Conservation (phyloP, 106 monocot genomes). For the Posidonia australis region DNA sequence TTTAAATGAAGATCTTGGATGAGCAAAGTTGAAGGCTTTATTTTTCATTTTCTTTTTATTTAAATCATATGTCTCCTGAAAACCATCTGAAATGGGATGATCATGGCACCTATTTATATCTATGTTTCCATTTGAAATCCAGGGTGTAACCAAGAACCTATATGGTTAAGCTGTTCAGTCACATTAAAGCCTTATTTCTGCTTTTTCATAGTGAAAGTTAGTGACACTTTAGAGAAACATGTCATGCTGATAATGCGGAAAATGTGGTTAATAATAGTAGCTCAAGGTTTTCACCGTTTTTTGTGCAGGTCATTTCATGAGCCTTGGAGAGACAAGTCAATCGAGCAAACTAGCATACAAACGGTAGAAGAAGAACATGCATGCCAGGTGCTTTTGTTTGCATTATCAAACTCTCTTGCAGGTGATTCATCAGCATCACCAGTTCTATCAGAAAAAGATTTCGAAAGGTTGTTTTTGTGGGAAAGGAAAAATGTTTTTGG, state of each 20-base stretch:
- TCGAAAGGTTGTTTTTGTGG: constrained; percentile 42
- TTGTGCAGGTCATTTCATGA: constrained; percentile 56
- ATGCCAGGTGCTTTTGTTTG: constrained; percentile 34
- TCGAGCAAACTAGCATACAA: constrained; percentile 21
- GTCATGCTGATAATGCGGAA: no score
- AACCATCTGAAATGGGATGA: no score
- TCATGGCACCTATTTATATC: no score
- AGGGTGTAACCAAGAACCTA: no score
- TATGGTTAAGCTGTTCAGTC: neutral
- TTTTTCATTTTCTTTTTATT: no score
- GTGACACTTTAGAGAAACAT: no score
- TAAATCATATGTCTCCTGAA: no score
- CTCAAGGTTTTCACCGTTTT: neutral
- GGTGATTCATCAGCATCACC: constrained; percentile 6
- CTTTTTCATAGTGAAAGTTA: neutral
- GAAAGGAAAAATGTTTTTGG: constrained; percentile 15
- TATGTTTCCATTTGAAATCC: no score
- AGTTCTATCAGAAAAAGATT: constrained; percentile 24
- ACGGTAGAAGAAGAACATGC: constrained; percentile 49
- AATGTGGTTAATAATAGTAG: neutral
- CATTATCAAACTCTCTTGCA: constrained; percentile 45
- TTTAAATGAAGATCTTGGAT: no score
- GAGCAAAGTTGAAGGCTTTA: no score
- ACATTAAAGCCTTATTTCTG: no score
- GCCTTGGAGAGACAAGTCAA: constrained; percentile 40